Conservation (phyloP, 345 rosid species). For the Clarkia xantiana region DNA sequence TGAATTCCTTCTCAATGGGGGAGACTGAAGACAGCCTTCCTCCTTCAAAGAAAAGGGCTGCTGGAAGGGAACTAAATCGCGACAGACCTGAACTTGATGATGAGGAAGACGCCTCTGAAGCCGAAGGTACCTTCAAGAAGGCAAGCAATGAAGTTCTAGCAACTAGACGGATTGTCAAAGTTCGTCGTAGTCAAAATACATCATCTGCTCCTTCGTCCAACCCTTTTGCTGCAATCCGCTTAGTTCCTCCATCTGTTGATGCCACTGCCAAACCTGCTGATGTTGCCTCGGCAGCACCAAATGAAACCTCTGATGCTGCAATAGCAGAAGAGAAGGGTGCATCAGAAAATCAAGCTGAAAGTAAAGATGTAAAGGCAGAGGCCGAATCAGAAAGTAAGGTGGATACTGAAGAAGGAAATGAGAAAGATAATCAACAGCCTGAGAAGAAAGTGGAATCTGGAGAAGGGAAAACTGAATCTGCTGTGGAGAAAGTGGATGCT, state of each 20-base stretch:
- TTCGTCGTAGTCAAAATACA: conserved; percentile 43
- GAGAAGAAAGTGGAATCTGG: too few relatives aligned
- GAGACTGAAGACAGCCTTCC: conserved; percentile 63
- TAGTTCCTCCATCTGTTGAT: conserved; percentile 31
- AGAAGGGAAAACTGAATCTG: too few relatives aligned
- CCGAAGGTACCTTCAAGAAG: conserved; percentile 79
- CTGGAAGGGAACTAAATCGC: conserved; percentile 68
- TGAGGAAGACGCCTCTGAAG: conserved; percentile 48
- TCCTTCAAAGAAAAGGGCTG: conserved; percentile 93
- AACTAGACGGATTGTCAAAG: conserved; percentile 58
- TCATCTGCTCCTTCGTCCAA: conserved; percentile 40
- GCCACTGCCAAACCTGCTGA: neutral
- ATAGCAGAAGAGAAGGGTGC: neutral
- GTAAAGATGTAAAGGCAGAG: too few relatives aligned
- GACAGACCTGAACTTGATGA: conserved; percentile 83
- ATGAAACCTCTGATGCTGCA: neutral
- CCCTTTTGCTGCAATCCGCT: conserved; percentile 78
- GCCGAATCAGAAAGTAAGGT: conserved; percentile 7
- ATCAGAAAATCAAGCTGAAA: too few relatives aligned
- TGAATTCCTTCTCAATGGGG: conserved; percentile 31
- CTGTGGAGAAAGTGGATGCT: neutral
- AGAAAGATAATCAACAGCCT: too few relatives aligned
- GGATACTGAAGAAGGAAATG: neutral
- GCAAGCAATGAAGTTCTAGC: conserved; percentile 89
- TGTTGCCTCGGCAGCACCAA: conserved; percentile 8